Conservation (phyloP, 768 basidiomycete genomes). For the Sarcodon aspratus region DNA sequence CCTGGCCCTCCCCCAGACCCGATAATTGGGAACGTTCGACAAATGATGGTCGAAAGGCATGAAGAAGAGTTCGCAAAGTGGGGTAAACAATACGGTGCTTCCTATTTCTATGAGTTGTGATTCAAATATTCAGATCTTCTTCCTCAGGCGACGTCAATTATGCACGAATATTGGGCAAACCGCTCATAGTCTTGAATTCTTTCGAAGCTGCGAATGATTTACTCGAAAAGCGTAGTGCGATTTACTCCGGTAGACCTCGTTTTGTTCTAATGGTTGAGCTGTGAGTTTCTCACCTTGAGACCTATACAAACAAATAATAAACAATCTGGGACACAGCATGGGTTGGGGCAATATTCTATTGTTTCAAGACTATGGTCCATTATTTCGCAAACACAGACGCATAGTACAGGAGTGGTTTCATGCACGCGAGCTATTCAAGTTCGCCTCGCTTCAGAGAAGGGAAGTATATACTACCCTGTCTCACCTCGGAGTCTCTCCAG, state of each 20-base stretch:
- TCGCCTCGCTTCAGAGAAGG: conserved; percentile 11
- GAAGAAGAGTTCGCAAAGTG: conserved; percentile 15
- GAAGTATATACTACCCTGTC: conserved; percentile 15
- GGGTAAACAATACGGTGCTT: conserved; percentile 16
- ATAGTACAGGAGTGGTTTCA: conserved; percentile 16
- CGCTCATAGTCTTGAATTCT: conserved; percentile 21
- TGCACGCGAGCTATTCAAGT: conserved; percentile 7
- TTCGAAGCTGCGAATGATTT: conserved; percentile 20
- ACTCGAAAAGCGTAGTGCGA: conserved; percentile 19
- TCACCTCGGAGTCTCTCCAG: conserved; percentile 14
- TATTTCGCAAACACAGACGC: conserved; percentile 17
- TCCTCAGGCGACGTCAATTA: conserved; percentile 21
- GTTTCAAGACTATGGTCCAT: conserved; percentile 13
- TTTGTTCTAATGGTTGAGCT: conserved; percentile 16
- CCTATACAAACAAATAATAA: neutral
- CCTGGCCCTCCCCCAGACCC: conserved; percentile 19
- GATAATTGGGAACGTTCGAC: conserved; percentile 19
- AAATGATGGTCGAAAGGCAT: conserved; percentile 13
- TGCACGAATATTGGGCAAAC: conserved; percentile 15
- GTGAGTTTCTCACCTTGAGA: conserved; percentile 7
- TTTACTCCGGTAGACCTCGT: conserved; percentile 22
- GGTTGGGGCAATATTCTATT: conserved; percentile 8
- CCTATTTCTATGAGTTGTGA: neutral
- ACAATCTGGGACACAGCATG: conserved; percentile 6
- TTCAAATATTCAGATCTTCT: neutral